Conservation (phyloP, 2,329 filamentous ascomycete genomes). For the Pseudocercospora cruenta region DNA sequence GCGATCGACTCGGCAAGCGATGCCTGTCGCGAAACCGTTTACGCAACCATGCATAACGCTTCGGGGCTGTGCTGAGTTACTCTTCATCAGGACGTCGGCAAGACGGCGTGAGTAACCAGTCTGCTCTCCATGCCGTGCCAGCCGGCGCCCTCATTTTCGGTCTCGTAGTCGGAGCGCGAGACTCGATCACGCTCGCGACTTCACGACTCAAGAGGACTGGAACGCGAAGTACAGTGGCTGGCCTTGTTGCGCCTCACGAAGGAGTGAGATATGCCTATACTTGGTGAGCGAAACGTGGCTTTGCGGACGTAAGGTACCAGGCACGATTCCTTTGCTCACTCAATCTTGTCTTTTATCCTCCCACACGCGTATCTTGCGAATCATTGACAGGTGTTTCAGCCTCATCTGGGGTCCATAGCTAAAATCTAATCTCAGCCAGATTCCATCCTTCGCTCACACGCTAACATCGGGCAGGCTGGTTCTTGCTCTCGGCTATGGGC, state of each 20-base stretch:
- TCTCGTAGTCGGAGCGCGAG: neutral
- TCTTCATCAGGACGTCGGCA: neutral
- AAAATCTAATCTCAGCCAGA: slow-evolving; percentile 26
- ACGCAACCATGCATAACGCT: slow-evolving; percentile 16
- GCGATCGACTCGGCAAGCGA: neutral
- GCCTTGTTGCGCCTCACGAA: neutral
- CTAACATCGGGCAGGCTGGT: slow-evolving; percentile 10
- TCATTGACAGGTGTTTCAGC: slow-evolving; percentile 19
- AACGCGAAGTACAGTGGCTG: neutral
- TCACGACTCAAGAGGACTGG: neutral
- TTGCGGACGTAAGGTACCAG: slow-evolving; percentile 21
- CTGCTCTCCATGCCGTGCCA: neutral
- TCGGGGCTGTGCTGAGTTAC: slow-evolving; percentile 20
- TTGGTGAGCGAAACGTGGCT: slow-evolving; percentile 20
- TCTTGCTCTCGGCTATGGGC: slow-evolving; percentile 19
- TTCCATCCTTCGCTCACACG: slow-evolving; percentile 15
- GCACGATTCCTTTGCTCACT: slow-evolving; percentile 10
- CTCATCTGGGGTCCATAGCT: slow-evolving; percentile 20
- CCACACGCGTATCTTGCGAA: slow-evolving; percentile 3
- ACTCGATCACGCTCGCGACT: neutral
- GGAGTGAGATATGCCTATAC: neutral
- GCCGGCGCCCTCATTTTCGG: neutral
- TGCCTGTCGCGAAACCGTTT: slow-evolving; percentile 2
- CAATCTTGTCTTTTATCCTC: neutral
- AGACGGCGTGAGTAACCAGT: neutral